Conservation (phyloP, 306 rosid genomes). For the Cyamopsis tetragonoloba region DNA sequence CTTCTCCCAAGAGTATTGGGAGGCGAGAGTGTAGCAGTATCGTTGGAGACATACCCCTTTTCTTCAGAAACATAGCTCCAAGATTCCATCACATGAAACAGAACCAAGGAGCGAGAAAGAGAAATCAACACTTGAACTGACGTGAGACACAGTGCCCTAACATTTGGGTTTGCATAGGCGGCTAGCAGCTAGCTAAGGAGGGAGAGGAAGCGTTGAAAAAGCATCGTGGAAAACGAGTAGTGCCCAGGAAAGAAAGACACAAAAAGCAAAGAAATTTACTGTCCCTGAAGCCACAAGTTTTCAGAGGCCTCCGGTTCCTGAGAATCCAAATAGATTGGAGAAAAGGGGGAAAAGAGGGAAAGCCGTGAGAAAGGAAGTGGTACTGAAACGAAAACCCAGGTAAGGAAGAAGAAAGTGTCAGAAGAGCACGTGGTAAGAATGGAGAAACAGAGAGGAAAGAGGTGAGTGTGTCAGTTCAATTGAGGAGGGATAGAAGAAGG, state of each 20-base stretch:
- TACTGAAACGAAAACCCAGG: neutral
- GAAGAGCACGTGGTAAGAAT: conserved; percentile 33
- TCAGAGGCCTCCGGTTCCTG: conserved; percentile 8
- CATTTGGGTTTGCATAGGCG: neutral
- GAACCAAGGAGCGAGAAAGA: conserved; percentile 1
- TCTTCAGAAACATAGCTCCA: conserved; percentile 72
- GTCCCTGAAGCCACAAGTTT: conserved; percentile 16
- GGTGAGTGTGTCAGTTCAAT: conserved; percentile 23
- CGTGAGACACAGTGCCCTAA: neutral
- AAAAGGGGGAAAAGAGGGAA: neutral
- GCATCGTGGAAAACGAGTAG: neutral
- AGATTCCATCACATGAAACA: conserved; percentile 61
- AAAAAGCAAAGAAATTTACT: conserved; percentile 2
- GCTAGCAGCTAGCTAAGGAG: neutral
- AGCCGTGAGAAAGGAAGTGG: conserved; percentile 6
- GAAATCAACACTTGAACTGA: conserved; percentile 24
- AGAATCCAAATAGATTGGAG: neutral
- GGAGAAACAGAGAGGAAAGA: neutral
- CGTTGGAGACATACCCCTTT: conserved; percentile 54
- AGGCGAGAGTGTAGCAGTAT: conserved; percentile 40
- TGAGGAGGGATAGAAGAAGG: conserved; percentile 21
- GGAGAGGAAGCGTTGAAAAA: neutral
- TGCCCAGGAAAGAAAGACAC: neutral
- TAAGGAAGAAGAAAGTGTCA: neutral
- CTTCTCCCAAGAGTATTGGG: conserved; percentile 41